Percentiles rank a stretch among this genome's conserved stretches.
Evolutionary conservation across 2,329 filamentous ascomycete species (phyloP).

Genomic region (Alternaria alternata): DNA sequence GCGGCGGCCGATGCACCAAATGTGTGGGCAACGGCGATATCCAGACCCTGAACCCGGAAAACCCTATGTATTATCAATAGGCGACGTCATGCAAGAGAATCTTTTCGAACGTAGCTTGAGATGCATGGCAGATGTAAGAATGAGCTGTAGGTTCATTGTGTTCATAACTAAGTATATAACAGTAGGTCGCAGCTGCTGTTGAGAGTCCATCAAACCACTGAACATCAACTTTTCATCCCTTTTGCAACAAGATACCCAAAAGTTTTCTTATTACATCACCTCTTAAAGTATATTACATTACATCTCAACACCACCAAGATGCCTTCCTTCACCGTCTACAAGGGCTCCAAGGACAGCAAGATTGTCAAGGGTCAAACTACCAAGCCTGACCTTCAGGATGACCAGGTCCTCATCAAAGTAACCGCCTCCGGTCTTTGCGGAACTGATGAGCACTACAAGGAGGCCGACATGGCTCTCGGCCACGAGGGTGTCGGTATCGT

Average conservation of each 20-base stretch:
- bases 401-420: slow-evolving; percentile 69
- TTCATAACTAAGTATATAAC: slow-evolving; percentile 19
- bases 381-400: slow-evolving; percentile 54
- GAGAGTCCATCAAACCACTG: background rate
- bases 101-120: slow-evolving; percentile 18
- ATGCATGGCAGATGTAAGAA: slow-evolving; percentile 3
- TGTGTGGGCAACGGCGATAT: slow-evolving; percentile 19
- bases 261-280: background rate
- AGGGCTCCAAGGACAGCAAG: slow-evolving; percentile 66
- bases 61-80: slow-evolving; percentile 22
- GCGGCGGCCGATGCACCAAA: slow-evolving; percentile 21
- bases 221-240: slow-evolving; percentile 4
- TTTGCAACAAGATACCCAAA: slow-evolving; percentile 4
- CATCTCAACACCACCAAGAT: slow-evolving; percentile 29
- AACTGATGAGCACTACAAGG: slow-evolving; percentile 61
- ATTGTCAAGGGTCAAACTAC: slow-evolving; percentile 61
- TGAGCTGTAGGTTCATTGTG: background rate
- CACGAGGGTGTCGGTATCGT: slow-evolving; percentile 65
- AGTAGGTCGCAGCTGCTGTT: background rate
- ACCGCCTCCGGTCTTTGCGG: slow-evolving; percentile 74
- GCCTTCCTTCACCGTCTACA: slow-evolving; percentile 68
- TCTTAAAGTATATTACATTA: background rate
- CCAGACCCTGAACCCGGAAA: slow-evolving; percentile 17
- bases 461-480: slow-evolving; percentile 58
- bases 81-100: slow-evolving; percentile 33